phyloP scores from a whole-genome alignment of 1,139 yeast species.

The Saccharomyces hybrid region DNA sequence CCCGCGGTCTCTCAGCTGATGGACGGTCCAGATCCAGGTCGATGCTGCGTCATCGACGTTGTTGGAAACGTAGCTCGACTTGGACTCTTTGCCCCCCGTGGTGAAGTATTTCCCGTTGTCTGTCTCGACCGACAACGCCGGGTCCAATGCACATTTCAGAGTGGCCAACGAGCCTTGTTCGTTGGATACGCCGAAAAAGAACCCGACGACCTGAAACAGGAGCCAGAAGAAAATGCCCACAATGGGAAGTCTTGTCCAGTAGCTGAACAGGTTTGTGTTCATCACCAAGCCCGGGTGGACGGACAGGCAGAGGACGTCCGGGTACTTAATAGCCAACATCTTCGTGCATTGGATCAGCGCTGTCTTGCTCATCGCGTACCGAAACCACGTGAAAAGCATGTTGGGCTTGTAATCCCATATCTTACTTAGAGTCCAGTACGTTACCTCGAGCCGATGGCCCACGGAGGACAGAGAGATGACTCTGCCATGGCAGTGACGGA shows the following conservation, averaged over 20 bases:
- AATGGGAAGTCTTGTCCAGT: conserved; percentile 72
- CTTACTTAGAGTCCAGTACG: conserved; percentile 44
- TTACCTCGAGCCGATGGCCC: conserved; percentile 54
- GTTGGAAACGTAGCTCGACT: conserved; percentile 52
- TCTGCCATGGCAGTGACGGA: conserved; percentile 43
- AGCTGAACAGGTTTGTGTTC: conserved; percentile 66
- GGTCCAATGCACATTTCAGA: conserved; percentile 55
- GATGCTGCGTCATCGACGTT: conserved; percentile 57
- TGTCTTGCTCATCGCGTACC: conserved; percentile 75
- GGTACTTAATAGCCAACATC: conserved; percentile 58
- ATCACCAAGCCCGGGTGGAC: conserved; percentile 85
- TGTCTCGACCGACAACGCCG: conserved; percentile 41
- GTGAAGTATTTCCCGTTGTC: conserved; percentile 66
- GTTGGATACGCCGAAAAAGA: conserved; percentile 58
- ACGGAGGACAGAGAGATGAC: conserved; percentile 63
- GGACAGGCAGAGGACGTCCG: conserved; percentile 54
- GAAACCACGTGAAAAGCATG: conserved; percentile 63
- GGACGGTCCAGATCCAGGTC: conserved; percentile 82
- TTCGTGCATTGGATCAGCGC: conserved; percentile 73
- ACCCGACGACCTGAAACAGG: conserved; percentile 58
- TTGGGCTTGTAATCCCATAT: conserved; percentile 58
- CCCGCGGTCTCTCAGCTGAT: conserved; percentile 50
- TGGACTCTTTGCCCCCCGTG: conserved; percentile 49
- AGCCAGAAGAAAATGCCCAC: conserved; percentile 68
- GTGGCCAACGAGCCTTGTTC: conserved; percentile 70